phyloP scores from a whole-genome alignment of 2,329 filamentous ascomycete species.

The Sclerotiophoma versabilis region DNA sequence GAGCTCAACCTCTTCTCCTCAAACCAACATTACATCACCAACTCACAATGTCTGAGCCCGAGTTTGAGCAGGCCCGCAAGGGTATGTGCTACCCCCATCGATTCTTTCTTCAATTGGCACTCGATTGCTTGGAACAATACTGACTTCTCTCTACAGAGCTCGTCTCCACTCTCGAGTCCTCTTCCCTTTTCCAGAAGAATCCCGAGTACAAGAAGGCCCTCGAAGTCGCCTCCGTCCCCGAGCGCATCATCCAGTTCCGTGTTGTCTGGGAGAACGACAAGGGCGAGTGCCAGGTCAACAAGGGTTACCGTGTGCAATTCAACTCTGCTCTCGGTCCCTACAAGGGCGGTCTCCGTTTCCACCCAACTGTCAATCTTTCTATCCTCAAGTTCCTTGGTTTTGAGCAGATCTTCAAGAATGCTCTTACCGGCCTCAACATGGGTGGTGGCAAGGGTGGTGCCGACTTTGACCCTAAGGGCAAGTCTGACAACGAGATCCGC shows the following conservation, averaged over 20 bases:
- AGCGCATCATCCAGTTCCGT: constrained; percentile 96
- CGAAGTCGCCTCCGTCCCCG: constrained; percentile 84
- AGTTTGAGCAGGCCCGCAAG: constrained; percentile 99
- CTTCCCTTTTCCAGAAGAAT: constrained; percentile 89
- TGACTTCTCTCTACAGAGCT: constrained; percentile 69
- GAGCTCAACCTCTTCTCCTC: constrained; percentile 14
- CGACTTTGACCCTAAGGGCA: constrained; percentile 99
- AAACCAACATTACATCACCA: constrained; percentile 17
- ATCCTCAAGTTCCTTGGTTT: constrained; percentile 97
- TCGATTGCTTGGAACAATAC: constrained; percentile 2
- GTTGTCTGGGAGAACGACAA: constrained; percentile 97
- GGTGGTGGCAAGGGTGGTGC: constrained; percentile 97
- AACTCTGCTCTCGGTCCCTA: constrained; percentile 97
- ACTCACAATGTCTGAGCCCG: constrained; percentile 82
- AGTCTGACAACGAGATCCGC: constrained; percentile 95
- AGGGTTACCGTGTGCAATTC: constrained; percentile 96
- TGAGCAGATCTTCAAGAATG: constrained; percentile 99
- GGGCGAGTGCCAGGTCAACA: constrained; percentile 87
- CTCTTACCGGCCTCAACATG: constrained; percentile 92
- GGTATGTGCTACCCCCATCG: constrained; percentile 62
- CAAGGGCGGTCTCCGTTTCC: constrained; percentile 96
- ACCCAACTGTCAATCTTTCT: constrained; percentile 81
- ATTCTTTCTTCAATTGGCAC: background rate
- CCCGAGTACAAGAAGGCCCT: constrained; percentile 94
- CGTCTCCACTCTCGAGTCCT: constrained; percentile 91